phyloP scores from a whole-genome alignment of 441 rosid genomes.

The Euphorbia celastroides region DNA sequence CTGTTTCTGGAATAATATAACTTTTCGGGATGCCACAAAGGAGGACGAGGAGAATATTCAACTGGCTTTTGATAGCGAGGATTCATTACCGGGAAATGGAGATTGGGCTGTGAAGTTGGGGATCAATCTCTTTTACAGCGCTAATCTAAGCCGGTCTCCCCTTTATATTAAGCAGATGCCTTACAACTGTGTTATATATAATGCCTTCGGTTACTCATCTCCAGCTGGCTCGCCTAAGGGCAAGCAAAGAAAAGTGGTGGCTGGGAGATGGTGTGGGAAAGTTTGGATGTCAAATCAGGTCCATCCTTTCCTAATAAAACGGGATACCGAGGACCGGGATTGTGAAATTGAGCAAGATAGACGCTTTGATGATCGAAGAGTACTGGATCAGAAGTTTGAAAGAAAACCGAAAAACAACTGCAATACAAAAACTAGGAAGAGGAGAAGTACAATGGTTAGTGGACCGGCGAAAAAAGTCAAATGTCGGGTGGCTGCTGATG shows the following conservation, averaged over 20 bases:
- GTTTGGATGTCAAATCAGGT: conserved; percentile 99
- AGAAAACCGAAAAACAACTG: conserved; percentile 28
- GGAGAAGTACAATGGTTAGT: conserved; percentile 41
- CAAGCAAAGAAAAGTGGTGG: conserved; percentile 80
- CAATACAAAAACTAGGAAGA: conserved; percentile 52
- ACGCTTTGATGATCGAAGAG: conserved; percentile 26
- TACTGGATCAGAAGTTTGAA: conserved; percentile 45
- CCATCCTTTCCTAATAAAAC: conserved; percentile 58
- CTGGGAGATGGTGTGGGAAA: conserved; percentile 98
- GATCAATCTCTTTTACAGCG: conserved; percentile 84
- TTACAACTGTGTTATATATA: conserved; percentile 79
- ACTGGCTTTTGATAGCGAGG: conserved; percentile 70
- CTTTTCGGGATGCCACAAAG: conserved; percentile 52
- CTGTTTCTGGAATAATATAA: conserved; percentile 49
- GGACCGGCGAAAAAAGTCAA: conserved; percentile 43
- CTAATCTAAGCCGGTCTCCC: conserved; percentile 71
- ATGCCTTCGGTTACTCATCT: conserved; percentile 76
- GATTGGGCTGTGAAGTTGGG: conserved; percentile 98
- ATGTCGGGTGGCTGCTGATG: conserved; percentile 28
- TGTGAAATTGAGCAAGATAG: conserved; percentile 52
- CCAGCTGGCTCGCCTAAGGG: conserved; percentile 45
- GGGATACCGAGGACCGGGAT: conserved; percentile 51
- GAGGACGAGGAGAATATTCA: conserved; percentile 75
- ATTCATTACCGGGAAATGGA: conserved; percentile 69
- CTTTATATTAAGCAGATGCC: conserved; percentile 98